A percentile compares a stretch with the other conserved stretches of the same genome.
Conservation (phyloP, 495 filamentous ascomycete species). For the Staphylotrichum longicolle region DNA sequence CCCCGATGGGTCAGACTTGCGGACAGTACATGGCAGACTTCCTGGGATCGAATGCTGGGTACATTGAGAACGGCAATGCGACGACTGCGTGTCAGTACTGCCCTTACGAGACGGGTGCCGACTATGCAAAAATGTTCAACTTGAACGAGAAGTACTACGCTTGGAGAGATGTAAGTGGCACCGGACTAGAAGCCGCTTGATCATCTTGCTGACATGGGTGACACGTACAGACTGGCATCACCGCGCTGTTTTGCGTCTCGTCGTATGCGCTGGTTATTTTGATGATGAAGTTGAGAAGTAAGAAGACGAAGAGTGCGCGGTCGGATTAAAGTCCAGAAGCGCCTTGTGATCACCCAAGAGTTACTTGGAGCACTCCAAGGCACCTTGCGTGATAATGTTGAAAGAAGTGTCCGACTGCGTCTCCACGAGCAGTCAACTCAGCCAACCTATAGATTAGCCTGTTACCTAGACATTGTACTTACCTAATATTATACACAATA, state of each 20-base stretch:
- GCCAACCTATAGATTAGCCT: too few species aligned
- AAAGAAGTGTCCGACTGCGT: too few species aligned
- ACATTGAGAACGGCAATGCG: slow-evolving; percentile 39
- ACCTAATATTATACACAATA: too few species aligned
- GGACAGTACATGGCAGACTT: slow-evolving; percentile 28
- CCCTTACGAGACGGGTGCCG: slow-evolving; percentile 54
- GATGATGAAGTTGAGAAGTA: slow-evolving; percentile 33
- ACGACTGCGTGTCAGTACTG: slow-evolving; percentile 58
- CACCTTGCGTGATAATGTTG: too few species aligned
- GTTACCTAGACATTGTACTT: too few species aligned
- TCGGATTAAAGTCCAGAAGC: neutral
- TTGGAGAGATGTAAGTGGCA: slow-evolving; percentile 52
- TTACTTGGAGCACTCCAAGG: too few species aligned
- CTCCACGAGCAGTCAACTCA: too few species aligned
- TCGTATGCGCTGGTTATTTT: slow-evolving; percentile 28
- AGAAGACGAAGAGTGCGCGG: slow-evolving; percentile 32
- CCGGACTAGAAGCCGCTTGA: neutral
- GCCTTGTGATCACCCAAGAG: too few species aligned
- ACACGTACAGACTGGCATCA: slow-evolving; percentile 42
- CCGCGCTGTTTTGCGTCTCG: slow-evolving; percentile 32
- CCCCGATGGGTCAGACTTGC: slow-evolving; percentile 23
- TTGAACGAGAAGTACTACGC: slow-evolving; percentile 46
- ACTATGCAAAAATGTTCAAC: slow-evolving; percentile 45
- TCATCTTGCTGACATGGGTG: neutral
- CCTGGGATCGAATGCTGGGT: slow-evolving; percentile 31